Evolutionary conservation across 2,329 filamentous ascomycete species (phyloP).

Genomic region (Hyphodiscus sp.): DNA sequence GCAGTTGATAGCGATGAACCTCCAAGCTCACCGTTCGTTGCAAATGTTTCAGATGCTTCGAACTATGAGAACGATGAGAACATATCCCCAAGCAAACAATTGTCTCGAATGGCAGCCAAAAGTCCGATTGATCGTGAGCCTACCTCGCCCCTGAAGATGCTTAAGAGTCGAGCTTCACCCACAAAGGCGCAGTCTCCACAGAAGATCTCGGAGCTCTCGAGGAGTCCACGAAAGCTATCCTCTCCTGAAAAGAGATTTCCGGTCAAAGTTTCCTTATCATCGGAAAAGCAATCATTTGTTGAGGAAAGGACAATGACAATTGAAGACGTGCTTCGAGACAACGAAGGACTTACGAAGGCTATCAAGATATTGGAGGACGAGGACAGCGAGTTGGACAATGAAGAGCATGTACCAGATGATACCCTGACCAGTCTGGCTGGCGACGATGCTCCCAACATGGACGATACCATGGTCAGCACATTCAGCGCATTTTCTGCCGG

Average conservation of each 20-base stretch:
- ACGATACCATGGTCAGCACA: slow-evolving; percentile 31
- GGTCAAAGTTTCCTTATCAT: slow-evolving; percentile 41
- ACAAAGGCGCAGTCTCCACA: slow-evolving; percentile 14
- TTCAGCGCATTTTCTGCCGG: slow-evolving; percentile 78
- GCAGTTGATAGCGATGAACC: slow-evolving; percentile 22
- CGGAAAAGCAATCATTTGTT: slow-evolving; percentile 29
- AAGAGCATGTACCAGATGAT: slow-evolving; percentile 23
- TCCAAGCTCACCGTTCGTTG: slow-evolving; percentile 28
- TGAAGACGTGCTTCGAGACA: slow-evolving; percentile 48
- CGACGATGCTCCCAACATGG: slow-evolving; percentile 30
- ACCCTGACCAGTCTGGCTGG: slow-evolving; percentile 27
- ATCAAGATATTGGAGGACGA: slow-evolving; percentile 57
- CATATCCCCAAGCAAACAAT: slow-evolving; percentile 23
- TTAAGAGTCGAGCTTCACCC: slow-evolving; percentile 25
- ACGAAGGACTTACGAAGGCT: slow-evolving; percentile 49
- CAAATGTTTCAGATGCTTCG: slow-evolving; percentile 14
- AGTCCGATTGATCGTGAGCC: slow-evolving; percentile 23
- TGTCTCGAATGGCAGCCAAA: slow-evolving; percentile 16
- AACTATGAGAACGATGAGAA: slow-evolving; percentile 23
- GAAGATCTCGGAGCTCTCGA: slow-evolving; percentile 13
- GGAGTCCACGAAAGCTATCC: slow-evolving; percentile 42
- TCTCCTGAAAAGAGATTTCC: slow-evolving; percentile 54
- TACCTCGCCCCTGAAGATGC: slow-evolving; percentile 23
- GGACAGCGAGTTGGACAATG: slow-evolving; percentile 26
- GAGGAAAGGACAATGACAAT: slow-evolving; percentile 29